Evolutionary conservation across 495 filamentous ascomycete genomes (phyloP).

Genomic region (Penicillium desertorum): DNA sequence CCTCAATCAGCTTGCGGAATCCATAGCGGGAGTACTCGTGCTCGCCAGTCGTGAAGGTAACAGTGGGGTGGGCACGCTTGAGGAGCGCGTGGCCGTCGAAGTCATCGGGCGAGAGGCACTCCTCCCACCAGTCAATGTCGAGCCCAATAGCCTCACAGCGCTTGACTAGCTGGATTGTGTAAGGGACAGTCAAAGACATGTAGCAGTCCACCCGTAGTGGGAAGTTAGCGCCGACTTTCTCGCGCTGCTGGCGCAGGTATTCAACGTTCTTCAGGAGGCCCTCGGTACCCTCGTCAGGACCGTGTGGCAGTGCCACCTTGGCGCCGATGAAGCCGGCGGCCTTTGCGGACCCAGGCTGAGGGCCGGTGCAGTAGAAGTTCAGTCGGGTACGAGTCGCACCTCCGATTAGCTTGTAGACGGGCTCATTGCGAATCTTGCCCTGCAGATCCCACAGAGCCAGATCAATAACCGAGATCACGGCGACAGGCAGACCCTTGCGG

Average conservation of each 20-base stretch:
- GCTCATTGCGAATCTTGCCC: conserved; percentile 86
- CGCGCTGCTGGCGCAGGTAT: conserved; percentile 80
- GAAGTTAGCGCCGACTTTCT: conserved; percentile 82
- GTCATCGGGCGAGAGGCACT: conserved; percentile 86
- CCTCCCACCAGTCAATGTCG: conserved; percentile 96
- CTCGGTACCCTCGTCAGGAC: conserved; percentile 77
- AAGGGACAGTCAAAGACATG: conserved; percentile 89
- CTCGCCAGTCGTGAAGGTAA: conserved; percentile 93
- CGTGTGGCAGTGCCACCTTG: conserved; percentile 85
- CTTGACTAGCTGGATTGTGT: conserved; percentile 87
- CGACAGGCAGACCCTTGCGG: conserved; percentile 83
- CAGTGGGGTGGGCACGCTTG: conserved; percentile 83
- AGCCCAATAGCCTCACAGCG: conserved; percentile 73
- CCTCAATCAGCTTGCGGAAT: conserved; percentile 90
- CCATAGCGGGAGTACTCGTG: conserved; percentile 92
- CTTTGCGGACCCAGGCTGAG: conserved; percentile 74
- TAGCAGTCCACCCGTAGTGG: conserved; percentile 95
- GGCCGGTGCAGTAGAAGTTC: conserved; percentile 92
- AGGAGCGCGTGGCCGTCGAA: conserved; percentile 84
- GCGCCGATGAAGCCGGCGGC: conserved; percentile 82
- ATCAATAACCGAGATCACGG: conserved; percentile 91
- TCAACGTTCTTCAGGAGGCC: conserved; percentile 86
- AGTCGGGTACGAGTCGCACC: conserved; percentile 76
- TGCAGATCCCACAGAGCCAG: conserved; percentile 88
- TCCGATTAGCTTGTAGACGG: conserved; percentile 92